Evolutionary conservation across 306 rosid genomes (phyloP).

Genomic region (Lupinus albus): DNA sequence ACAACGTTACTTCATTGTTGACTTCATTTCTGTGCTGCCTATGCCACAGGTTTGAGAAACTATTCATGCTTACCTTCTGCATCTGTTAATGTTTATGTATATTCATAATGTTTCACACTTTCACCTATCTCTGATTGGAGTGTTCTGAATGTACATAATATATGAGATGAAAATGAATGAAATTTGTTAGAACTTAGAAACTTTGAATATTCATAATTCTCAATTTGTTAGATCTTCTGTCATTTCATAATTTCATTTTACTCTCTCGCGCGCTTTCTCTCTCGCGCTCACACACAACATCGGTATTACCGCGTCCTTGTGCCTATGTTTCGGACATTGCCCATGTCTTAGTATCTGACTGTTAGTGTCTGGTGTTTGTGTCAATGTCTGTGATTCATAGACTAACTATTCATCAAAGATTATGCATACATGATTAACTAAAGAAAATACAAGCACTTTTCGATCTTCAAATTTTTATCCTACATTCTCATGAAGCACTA

Average conservation of each 20-base stretch:
- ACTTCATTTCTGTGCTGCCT: slow-evolving; percentile 74
- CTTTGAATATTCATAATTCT: neutral
- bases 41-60: slow-evolving; percentile 76
- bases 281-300: too few relatives aligned
- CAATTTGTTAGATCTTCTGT: too few relatives aligned
- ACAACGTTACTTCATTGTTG: slow-evolving; percentile 66
- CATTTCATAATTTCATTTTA: too few relatives aligned
- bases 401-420: neutral
- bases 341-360: too few relatives aligned
- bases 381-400: too few relatives aligned
- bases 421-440: neutral
- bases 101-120: neutral
- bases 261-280: too few relatives aligned
- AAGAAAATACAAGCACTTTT: neutral
- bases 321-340: too few relatives aligned
- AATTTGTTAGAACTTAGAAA: slow-evolving; percentile 1
- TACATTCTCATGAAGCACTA: neutral
- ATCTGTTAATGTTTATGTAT: neutral
- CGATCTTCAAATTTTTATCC: neutral
- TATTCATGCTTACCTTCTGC: slow-evolving; percentile 24
- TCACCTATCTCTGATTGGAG: neutral
- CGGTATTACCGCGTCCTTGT: too few relatives aligned
- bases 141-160: neutral
- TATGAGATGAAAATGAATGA: slow-evolving; percentile 18
- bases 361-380: too few relatives aligned